A percentile compares a stretch with the other conserved stretches of the same genome.
Evolutionary conservation across 73 alveolate species (phyloP).

Genomic region (Tetrahymena malaccensis): DNA sequence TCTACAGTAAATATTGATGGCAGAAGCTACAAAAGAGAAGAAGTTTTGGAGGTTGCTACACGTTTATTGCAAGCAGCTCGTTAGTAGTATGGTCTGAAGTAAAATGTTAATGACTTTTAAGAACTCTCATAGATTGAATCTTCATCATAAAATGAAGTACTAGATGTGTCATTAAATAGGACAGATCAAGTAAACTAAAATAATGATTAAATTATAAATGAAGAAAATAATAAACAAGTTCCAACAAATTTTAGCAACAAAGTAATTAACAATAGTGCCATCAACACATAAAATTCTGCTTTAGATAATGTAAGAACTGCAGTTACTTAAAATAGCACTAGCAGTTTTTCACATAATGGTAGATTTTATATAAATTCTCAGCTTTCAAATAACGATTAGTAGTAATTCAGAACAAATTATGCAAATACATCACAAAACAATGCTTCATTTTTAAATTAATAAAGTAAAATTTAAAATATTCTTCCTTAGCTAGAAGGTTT

Average conservation of each 20-base stretch:
- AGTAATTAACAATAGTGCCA: not conserved
- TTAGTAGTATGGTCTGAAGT: not conserved
- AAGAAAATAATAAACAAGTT: not conserved
- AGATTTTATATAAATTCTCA: not conserved
- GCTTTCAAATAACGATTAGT: not conserved
- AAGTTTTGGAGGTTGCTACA: conserved; percentile 24
- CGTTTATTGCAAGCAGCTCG: conserved; percentile 15
- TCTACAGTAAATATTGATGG: conserved; percentile 25
- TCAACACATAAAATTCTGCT: not conserved
- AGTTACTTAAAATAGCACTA: not conserved
- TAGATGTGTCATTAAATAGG: not conserved
- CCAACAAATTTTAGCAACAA: not conserved
- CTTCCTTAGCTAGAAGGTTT: not conserved
- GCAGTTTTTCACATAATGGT: not conserved
- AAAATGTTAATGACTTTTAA: not conserved
- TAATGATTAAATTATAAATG: not conserved
- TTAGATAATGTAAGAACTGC: not conserved
- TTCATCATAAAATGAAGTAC: not conserved
- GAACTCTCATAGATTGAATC: not conserved
- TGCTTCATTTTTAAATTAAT: not conserved
- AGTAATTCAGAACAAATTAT: not conserved
- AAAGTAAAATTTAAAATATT: not conserved
- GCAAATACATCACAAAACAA: not conserved
- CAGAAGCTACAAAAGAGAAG: conserved; percentile 21
- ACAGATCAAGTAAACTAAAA: not conserved